These are phyloP conservation scores for Celoporthe dispersa DNA, from an alignment of 2,329 filamentous ascomycete genomes.

Conservation along the genomic window DNA sequence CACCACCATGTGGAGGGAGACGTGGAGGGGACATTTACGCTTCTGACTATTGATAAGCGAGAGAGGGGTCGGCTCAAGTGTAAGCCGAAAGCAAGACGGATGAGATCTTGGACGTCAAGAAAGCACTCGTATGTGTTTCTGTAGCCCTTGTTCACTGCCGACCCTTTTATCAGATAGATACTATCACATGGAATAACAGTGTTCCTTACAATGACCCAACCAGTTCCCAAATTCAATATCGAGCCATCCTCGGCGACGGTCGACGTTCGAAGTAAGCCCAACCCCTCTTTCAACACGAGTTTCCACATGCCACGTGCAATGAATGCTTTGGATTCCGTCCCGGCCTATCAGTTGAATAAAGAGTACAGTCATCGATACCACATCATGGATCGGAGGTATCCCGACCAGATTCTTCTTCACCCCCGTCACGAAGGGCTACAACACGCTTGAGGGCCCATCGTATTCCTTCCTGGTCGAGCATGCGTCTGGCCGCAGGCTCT, in stretches of 20 bases:
- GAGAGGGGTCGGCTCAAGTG: not conserved
- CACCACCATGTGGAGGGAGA: not conserved
- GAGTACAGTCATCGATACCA: slow-evolving; percentile 22
- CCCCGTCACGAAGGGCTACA: slow-evolving; percentile 40
- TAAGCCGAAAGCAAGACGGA: not conserved
- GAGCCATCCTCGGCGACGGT: slow-evolving; percentile 18
- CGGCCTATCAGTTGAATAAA: not conserved
- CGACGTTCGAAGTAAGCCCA: slow-evolving; percentile 20
- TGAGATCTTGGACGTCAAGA: not conserved
- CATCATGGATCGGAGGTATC: slow-evolving; percentile 17
- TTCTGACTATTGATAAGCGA: not conserved
- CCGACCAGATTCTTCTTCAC: slow-evolving; percentile 15
- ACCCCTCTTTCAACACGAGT: not conserved
- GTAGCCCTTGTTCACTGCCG: too few species aligned
- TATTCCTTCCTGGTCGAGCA: slow-evolving; percentile 55
- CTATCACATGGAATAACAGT: too few species aligned
- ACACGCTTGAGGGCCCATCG: slow-evolving; percentile 44
- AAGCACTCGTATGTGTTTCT: not conserved
- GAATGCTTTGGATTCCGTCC: not conserved
- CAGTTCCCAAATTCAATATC: slow-evolving; percentile 21
- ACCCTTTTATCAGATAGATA: not conserved
- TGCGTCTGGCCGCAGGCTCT: slow-evolving; percentile 35
- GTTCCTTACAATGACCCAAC: slow-evolving; percentile 13
- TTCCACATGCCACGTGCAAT: not conserved
- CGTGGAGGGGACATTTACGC: not conserved